phyloP scores from a whole-genome alignment of 768 basidiomycete species.

The Crucibulum laeve region DNA sequence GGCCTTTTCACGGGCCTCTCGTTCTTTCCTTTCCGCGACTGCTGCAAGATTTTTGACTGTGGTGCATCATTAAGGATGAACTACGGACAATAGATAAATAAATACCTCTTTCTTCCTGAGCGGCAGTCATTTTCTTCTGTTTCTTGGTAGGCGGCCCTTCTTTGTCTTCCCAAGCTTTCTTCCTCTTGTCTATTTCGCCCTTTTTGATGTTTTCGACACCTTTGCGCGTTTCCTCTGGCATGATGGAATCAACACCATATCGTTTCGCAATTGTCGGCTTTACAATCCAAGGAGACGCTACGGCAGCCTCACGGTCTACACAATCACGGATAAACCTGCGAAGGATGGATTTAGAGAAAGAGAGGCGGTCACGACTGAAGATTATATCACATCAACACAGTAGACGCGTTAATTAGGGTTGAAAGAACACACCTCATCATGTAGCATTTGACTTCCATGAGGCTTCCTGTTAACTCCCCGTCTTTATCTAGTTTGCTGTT shows the following conservation, averaged over 20 bases:
- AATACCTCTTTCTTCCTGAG: constrained; percentile 72
- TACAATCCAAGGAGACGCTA: constrained; percentile 95
- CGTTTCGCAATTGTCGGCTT: constrained; percentile 79
- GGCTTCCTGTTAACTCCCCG: constrained; percentile 65
- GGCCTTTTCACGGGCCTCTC: constrained; percentile 65
- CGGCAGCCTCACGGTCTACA: constrained; percentile 86
- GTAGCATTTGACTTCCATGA: constrained; percentile 78
- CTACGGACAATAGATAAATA: constrained; percentile 5
- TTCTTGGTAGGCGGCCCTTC: constrained; percentile 80
- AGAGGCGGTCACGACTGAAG: constrained; percentile 84
- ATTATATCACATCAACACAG: constrained; percentile 5
- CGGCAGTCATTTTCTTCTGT: constrained; percentile 72
- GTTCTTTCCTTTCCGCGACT: constrained; percentile 60
- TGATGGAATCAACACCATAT: constrained; percentile 80
- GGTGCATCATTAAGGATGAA: constrained; percentile 13
- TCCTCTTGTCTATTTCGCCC: constrained; percentile 88
- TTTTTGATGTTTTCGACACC: constrained; percentile 79
- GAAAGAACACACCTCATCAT: constrained; percentile 65
- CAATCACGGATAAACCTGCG: constrained; percentile 96
- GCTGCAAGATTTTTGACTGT: constrained; percentile 17
- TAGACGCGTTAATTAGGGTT: constrained; percentile 4
- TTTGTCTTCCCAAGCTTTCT: constrained; percentile 87
- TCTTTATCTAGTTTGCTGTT: constrained; percentile 40
- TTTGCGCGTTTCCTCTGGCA: constrained; percentile 81
- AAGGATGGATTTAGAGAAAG: constrained; percentile 96